A percentile compares a stretch with the other conserved stretches of the same genome.
phyloP scores from a whole-genome alignment of 2,329 filamentous ascomycete genomes.

The Monilinia polystroma region DNA sequence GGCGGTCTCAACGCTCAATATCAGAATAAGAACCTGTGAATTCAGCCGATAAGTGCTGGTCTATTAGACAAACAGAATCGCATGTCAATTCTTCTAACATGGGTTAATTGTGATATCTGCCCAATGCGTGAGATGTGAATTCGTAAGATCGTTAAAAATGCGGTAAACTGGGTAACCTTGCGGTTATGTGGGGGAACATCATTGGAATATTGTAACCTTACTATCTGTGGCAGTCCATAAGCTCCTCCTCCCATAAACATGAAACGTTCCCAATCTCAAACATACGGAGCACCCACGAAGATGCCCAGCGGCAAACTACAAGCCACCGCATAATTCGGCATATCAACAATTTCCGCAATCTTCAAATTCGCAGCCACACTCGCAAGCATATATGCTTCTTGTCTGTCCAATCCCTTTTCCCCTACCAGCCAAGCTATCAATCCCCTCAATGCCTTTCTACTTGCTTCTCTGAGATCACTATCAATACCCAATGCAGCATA shows the following conservation, averaged over 20 bases:
- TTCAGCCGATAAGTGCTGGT: background rate
- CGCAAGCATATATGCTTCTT: constrained; percentile 53
- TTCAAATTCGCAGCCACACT: constrained; percentile 52
- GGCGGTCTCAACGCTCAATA: background rate
- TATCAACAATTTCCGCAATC: constrained; percentile 53
- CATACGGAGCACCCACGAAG: constrained; percentile 41
- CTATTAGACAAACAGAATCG: background rate
- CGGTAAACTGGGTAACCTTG: background rate
- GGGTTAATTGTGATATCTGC: background rate
- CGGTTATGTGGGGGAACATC: background rate
- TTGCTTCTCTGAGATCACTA: constrained; percentile 49
- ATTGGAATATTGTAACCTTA: background rate
- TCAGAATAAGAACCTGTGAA: background rate
- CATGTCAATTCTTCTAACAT: background rate
- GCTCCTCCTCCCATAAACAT: background rate
- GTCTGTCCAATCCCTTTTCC: constrained; percentile 47
- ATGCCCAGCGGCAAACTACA: constrained; percentile 51
- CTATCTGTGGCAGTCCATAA: background rate
- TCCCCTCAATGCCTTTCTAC: constrained; percentile 49
- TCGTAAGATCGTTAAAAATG: background rate
- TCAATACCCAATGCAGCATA: constrained; percentile 51
- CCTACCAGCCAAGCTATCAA: constrained; percentile 50
- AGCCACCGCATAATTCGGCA: constrained; percentile 53
- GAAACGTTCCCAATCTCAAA: constrained; percentile 18
- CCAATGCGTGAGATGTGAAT: background rate